Percentiles rank a stretch among this genome's conserved stretches.
phyloP scores from a whole-genome alignment of 1,284 basidiomycete genomes.

The Ganoderma leucocontextum region DNA sequence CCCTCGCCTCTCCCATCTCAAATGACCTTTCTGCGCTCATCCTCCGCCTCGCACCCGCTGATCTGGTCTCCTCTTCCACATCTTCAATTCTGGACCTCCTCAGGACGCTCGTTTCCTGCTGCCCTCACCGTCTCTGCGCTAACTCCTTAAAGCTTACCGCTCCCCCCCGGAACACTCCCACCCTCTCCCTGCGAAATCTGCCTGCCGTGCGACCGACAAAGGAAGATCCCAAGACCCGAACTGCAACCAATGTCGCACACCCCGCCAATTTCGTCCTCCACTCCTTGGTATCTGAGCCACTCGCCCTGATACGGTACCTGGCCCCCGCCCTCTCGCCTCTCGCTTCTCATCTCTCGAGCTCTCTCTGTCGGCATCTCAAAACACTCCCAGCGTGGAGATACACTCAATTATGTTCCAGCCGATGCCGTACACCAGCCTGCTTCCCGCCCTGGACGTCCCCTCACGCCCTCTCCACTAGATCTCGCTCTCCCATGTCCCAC shows the following conservation, averaged over 20 bases:
- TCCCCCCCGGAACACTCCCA: constrained; percentile 7
- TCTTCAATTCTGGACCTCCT: neutral
- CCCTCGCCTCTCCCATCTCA: neutral
- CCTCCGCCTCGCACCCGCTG: neutral
- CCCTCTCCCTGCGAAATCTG: neutral
- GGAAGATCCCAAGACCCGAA: neutral
- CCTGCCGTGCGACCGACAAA: neutral
- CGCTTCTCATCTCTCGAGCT: neutral
- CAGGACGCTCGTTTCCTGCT: neutral
- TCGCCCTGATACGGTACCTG: neutral
- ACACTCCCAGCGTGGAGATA: neutral
- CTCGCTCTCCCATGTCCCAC: neutral
- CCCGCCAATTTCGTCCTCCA: neutral
- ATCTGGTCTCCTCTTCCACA: neutral
- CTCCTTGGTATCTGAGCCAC: neutral
- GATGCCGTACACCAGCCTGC: constrained; percentile 2
- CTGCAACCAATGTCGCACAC: neutral
- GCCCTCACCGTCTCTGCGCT: neutral
- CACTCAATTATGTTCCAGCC: constrained; percentile 3
- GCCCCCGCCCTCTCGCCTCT: neutral
- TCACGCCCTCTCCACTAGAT: neutral
- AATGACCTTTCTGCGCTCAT: constrained; percentile 2
- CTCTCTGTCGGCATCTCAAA: constrained; percentile 5
- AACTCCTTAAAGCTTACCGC: constrained; percentile 24
- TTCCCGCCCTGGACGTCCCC: neutral